These are phyloP conservation scores for Porcisia hertigi DNA, from an alignment of 208 protist species.

Conservation along the genomic window DNA sequence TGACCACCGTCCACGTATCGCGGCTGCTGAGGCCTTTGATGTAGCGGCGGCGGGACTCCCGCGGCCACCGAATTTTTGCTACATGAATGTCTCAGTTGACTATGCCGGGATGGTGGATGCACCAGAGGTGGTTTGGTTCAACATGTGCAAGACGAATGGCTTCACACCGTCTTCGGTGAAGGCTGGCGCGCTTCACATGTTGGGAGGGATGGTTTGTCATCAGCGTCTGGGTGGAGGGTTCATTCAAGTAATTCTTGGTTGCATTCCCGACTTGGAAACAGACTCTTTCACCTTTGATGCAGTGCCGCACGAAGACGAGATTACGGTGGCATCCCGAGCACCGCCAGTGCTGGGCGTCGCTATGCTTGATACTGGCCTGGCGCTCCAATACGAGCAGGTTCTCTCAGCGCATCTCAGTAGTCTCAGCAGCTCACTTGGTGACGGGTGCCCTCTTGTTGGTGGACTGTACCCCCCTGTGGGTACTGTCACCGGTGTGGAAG, in stretches of 20 bases:
- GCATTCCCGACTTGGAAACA: constrained; percentile 74
- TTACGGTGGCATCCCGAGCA: constrained; percentile 37
- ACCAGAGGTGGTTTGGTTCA: constrained; percentile 86
- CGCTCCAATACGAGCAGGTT: constrained; percentile 76
- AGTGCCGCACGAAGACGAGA: constrained; percentile 62
- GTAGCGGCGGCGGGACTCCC: constrained; percentile 78
- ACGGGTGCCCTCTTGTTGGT: constrained; percentile 56
- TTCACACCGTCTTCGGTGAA: constrained; percentile 72
- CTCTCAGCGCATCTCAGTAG: constrained; percentile 59
- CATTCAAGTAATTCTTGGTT: constrained; percentile 83
- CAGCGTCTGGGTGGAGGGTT: constrained; percentile 82
- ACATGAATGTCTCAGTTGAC: constrained; percentile 79
- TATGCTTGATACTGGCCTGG: constrained; percentile 63
- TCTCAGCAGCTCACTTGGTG: constrained; percentile 41
- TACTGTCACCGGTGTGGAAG: constrained; percentile 4
- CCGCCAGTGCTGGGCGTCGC: constrained; percentile 64
- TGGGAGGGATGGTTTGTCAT: constrained; percentile 75
- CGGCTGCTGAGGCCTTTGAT: constrained; percentile 86
- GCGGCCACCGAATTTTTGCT: constrained; percentile 83
- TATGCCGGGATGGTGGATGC: constrained; percentile 83
- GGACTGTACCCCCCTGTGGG: constrained; percentile 74
- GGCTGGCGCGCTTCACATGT: constrained; percentile 72
- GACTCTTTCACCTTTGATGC: constrained; percentile 87
- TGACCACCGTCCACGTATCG: constrained; percentile 80
- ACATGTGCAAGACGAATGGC: constrained; percentile 71